phyloP scores from a whole-genome alignment of 192 early-diverging fungal species.

The Umbelopsis vinacea region DNA sequence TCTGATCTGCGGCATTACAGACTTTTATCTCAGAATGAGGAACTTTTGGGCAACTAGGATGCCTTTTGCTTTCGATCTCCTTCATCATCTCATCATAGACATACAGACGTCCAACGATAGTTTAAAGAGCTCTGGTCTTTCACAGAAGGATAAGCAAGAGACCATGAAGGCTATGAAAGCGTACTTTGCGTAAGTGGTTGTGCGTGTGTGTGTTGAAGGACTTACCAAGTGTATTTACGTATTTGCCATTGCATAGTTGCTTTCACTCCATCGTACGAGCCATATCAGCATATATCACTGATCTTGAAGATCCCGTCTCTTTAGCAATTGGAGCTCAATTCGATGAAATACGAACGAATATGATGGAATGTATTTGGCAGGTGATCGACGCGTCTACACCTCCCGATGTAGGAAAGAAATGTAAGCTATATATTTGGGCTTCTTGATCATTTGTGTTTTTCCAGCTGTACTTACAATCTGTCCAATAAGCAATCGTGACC shows the following conservation, averaged over 20 bases:
- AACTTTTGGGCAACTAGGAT: constrained; percentile 51
- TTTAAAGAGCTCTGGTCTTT: not conserved
- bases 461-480: not conserved
- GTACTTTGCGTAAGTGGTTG: constrained; percentile 24
- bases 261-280: constrained; percentile 33
- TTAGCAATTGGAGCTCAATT: constrained; percentile 12
- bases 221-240: not conserved
- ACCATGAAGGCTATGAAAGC: constrained; percentile 13
- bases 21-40: constrained; percentile 14
- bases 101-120: constrained; percentile 37
- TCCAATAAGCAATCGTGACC: not conserved
- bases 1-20: not conserved
- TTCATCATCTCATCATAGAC: constrained; percentile 58
- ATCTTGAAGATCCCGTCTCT: not conserved
- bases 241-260: constrained; percentile 28
- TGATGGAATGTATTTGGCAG: constrained; percentile 40
- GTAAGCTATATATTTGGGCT: constrained; percentile 26
- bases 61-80: constrained; percentile 53
- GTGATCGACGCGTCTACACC: constrained; percentile 36
- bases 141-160: constrained; percentile 6
- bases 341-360: constrained; percentile 33
- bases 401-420: constrained; percentile 46
- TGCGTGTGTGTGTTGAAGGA: not conserved
- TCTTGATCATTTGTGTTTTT: not conserved
- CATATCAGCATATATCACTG: constrained; percentile 23